A percentile compares a stretch with the other conserved stretches of the same genome.
These are phyloP conservation scores for Copromyces sp. DNA, from an alignment of 495 filamentous ascomycete genomes.

Conservation along the genomic window DNA sequence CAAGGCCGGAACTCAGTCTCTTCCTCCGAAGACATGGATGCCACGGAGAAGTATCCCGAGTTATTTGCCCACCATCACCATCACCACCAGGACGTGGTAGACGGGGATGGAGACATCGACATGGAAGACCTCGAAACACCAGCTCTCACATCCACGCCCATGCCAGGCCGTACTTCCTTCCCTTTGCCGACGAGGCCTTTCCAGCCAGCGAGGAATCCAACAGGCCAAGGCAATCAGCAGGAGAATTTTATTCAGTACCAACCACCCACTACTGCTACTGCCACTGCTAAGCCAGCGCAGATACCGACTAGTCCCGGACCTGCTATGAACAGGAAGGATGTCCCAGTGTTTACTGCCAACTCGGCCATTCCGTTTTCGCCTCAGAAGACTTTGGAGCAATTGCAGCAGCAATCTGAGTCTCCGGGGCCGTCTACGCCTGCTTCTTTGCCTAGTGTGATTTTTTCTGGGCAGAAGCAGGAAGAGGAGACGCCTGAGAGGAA, in stretches of 20 bases:
- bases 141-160: neutral
- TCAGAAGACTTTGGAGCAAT: neutral
- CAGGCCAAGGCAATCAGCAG: neutral
- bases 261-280: constrained; percentile 4
- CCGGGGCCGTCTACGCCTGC: neutral
- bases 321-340: constrained; percentile 12
- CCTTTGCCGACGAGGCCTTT: neutral
- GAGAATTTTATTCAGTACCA: constrained; percentile 28
- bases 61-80: neutral
- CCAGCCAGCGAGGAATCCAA: neutral
- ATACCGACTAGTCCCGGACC: constrained; percentile 3
- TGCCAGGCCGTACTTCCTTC: neutral
- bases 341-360: constrained; percentile 18
- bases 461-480: neutral
- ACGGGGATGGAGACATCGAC: neutral
- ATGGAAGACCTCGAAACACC: neutral
- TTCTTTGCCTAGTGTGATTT: neutral
- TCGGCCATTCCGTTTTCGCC: constrained; percentile 23
- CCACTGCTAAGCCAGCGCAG: neutral
- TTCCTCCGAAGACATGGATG: neutral
- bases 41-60: neutral
- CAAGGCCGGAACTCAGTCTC: neutral
- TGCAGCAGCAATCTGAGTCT: neutral
- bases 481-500: neutral
- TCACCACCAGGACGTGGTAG: too few species aligned